Evolutionary conservation across 2,329 filamentous ascomycete genomes (phyloP).

Genomic region (Daldinia sp.): DNA sequence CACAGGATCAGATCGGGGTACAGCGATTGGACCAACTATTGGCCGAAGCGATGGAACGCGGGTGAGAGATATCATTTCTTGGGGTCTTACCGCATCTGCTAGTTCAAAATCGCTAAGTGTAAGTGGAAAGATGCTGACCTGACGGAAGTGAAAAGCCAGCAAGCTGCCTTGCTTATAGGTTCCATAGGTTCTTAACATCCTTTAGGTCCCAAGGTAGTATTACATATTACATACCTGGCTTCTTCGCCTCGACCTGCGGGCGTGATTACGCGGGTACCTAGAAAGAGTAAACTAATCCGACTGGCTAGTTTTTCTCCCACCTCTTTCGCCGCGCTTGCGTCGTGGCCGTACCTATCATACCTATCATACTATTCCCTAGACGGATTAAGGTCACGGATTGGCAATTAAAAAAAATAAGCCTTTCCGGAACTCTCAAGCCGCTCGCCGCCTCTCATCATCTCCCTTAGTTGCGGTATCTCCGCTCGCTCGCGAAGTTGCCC

Average conservation of each 20-base stretch:
- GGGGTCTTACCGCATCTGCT: slow-evolving; percentile 16
- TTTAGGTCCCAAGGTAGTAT: too few species aligned
- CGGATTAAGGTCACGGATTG: slow-evolving; percentile 9
- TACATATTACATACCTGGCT: slow-evolving; percentile 26
- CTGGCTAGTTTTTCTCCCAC: slow-evolving; percentile 15
- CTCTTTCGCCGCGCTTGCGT: slow-evolving; percentile 2
- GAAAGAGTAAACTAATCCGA: slow-evolving; percentile 29
- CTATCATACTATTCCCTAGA: slow-evolving; percentile 9
- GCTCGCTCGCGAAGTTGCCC: background rate
- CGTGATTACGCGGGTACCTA: slow-evolving; percentile 2
- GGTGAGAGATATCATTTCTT: slow-evolving; percentile 16
- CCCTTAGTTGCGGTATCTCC: slow-evolving; percentile 25
- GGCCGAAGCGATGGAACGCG: slow-evolving; percentile 23
- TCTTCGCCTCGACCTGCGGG: slow-evolving; percentile 20
- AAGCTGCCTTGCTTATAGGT: slow-evolving; percentile 12
- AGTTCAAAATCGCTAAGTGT: background rate
- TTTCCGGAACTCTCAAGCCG: slow-evolving; percentile 32
- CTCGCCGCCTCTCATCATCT: slow-evolving; percentile 19
- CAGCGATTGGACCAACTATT: slow-evolving; percentile 30
- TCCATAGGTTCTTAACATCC: too few species aligned
- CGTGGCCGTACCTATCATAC: background rate
- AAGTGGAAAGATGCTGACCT: background rate
- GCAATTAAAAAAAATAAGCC: slow-evolving; percentile 35
- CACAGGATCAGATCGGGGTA: slow-evolving; percentile 38
- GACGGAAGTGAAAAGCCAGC: background rate